These are phyloP conservation scores for Lithohypha guttulata DNA, from an alignment of 2,329 filamentous ascomycete species.

Conservation along the genomic window DNA sequence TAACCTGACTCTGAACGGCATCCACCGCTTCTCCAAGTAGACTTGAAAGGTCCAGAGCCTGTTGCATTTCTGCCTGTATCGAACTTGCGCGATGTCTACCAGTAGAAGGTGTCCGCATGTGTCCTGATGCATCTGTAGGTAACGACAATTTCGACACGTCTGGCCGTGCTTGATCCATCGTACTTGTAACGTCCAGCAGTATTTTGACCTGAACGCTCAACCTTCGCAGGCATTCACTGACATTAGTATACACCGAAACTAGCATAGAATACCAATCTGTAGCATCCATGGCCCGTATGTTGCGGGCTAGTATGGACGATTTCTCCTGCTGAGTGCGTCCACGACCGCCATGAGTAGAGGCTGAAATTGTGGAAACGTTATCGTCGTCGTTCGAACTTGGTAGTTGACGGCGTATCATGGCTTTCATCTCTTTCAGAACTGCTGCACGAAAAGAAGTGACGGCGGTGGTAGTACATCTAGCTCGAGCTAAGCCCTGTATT, in stretches of 20 bases:
- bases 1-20: conserved; percentile 53
- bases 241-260: conserved; percentile 69
- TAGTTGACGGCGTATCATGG: conserved; percentile 69
- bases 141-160: conserved; percentile 36
- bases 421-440: conserved; percentile 74
- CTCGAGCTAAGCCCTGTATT: conserved; percentile 68
- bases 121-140: conserved; percentile 14
- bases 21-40: conserved; percentile 57
- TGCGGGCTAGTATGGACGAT: conserved; percentile 75
- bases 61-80: conserved; percentile 49
- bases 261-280: conserved; percentile 78
- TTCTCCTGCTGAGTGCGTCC: conserved; percentile 75
- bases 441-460: conserved; percentile 76
- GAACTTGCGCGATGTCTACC: conserved; percentile 12
- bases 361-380: conserved; percentile 75
- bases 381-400: conserved; percentile 94
- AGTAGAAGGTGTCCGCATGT: conserved; percentile 4
- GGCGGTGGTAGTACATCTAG: conserved; percentile 68
- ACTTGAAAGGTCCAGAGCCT: conserved; percentile 55
- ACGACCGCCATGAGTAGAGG: conserved; percentile 62
- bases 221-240: conserved; percentile 76
- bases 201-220: conserved; percentile 88
- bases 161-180: conserved; percentile 30
- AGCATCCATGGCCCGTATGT: conserved; percentile 71
- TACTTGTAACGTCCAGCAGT: conserved; percentile 81